Evolutionary conservation across 345 rosid genomes (phyloP).

Genomic region (Eucalyptus microcorys): DNA sequence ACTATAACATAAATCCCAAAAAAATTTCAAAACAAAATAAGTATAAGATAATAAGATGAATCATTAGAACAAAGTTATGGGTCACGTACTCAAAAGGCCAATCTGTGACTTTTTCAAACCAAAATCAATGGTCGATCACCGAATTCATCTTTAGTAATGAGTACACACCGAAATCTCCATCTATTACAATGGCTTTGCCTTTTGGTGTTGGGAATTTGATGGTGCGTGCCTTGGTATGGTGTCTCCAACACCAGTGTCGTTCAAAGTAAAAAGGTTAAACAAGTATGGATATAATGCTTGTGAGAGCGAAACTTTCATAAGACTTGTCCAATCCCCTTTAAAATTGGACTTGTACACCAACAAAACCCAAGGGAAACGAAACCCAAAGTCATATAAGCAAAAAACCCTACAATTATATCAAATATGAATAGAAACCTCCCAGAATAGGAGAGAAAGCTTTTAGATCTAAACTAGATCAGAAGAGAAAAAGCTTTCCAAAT

Average conservation of each 20-base stretch:
- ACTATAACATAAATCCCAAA: too few species aligned
- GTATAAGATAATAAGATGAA: neutral
- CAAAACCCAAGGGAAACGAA: rapidly evolving
- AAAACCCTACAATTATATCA: neutral
- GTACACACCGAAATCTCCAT: neutral
- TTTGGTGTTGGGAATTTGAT: neutral
- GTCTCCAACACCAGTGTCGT: neutral
- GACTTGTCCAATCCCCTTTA: neutral
- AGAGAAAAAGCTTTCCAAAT: neutral
- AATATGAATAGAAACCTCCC: too few species aligned
- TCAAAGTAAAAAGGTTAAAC: too few species aligned
- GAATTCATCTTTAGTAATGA: neutral
- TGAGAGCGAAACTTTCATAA: neutral
- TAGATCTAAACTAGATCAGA: neutral
- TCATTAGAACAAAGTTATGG: neutral
- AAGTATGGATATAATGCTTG: neutral
- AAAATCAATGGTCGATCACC: neutral
- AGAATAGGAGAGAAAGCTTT: neutral
- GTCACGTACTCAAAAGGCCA: too few species aligned
- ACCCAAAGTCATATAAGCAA: neutral
- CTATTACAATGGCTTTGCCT: too few species aligned
- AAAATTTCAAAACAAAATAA: too few species aligned
- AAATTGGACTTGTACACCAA: too few species aligned
- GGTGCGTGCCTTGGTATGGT: neutral
- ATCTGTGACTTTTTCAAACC: neutral